phyloP scores from a whole-genome alignment of 176 grass and related monocot species.

The Melocanna baccifera region DNA sequence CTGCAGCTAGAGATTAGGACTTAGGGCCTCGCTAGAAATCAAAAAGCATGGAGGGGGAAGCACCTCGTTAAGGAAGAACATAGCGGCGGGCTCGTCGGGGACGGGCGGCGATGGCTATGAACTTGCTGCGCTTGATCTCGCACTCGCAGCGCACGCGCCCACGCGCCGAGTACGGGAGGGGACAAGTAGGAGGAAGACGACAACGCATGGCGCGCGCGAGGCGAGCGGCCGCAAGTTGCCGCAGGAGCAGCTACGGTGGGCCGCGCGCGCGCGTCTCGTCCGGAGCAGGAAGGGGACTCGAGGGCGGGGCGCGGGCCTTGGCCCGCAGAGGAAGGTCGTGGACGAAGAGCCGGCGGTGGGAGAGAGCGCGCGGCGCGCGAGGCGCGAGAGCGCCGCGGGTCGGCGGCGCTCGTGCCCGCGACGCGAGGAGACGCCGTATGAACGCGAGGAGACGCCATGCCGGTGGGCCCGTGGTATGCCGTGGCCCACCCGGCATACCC shows the following conservation, averaged over 20 bases:
- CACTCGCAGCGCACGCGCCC: conserved; percentile 54
- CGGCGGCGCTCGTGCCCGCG: too few relatives aligned
- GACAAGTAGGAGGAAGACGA: conserved; percentile 30
- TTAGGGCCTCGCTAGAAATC: background rate
- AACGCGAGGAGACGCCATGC: too few relatives aligned
- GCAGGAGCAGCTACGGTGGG: conserved; percentile 11
- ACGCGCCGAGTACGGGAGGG: conserved; percentile 52
- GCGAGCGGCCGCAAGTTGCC: background rate
- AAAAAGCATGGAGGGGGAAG: background rate
- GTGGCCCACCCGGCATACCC: too few relatives aligned
- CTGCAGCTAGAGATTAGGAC: background rate
- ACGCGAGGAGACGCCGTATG: too few relatives aligned
- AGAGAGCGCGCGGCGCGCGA: too few relatives aligned
- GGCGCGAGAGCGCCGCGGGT: too few relatives aligned
- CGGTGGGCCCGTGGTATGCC: too few relatives aligned
- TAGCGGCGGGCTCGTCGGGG: conserved; percentile 49
- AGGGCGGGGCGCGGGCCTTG: conserved; percentile 28
- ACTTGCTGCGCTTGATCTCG: conserved; percentile 72
- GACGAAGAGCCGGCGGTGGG: too few relatives aligned
- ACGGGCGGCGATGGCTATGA: conserved; percentile 62
- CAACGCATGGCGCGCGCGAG: conserved; percentile 38
- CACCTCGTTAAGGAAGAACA: conserved; percentile 66
- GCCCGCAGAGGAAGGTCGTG: too few relatives aligned
- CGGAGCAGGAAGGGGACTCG: conserved; percentile 27
- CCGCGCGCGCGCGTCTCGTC: conserved; percentile 3